Base-by-base conservation (phyloP, 371 early-diverging fungal species). In the Mucor piriformis region DNA sequence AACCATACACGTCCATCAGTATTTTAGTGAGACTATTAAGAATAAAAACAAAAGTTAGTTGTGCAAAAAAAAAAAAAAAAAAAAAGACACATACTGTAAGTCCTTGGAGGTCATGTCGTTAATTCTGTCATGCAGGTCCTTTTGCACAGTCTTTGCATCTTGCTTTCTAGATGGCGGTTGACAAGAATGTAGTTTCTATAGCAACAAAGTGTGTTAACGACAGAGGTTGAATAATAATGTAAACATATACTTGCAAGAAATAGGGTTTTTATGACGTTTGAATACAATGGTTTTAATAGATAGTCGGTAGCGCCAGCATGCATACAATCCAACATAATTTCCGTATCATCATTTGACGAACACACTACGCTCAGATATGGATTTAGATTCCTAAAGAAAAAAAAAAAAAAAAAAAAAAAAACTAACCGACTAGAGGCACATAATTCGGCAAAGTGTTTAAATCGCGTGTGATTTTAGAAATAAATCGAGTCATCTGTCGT, bases 281-380 rank as follows among this genome's bases (percentile, higher is more conserved):
- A 47, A 42, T 70, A 74, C 32, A 85, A 62, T 15, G 85, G 85
- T 57, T 82, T 81, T 27, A 85, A 58, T 38, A 85, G 43, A 54
- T 80, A 83, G 64, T 83, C 83, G 1, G 76, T 71, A 23, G 83
- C 83, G 32, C 85, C 85, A 24, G 77, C 70, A 47, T 83, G 79
- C 59, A 85, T 66, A 66, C 75, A 76, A 25, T 71, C 62, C 47
- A 76, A 63, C 77, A 80, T 74, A 29, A 71, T 61, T 13, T 58
- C 49, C 7, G 63, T 46, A 55, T 63, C 57, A 27, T 80, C 72
- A 38, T 63, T 63, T 6, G 55, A 64, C 2, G 77, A 76, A 54
- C 67, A 77, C 11, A 72, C 77, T 80, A 49, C n/a, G n/a, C n/a
- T n/a, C 35, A 16, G 10, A n/a, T 47, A 25, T 25, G 35, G 34